These are phyloP conservation scores for Stephania yunnanensis DNA, from an alignment of 164 flowering plant genomes.

Conservation along the genomic window DNA sequence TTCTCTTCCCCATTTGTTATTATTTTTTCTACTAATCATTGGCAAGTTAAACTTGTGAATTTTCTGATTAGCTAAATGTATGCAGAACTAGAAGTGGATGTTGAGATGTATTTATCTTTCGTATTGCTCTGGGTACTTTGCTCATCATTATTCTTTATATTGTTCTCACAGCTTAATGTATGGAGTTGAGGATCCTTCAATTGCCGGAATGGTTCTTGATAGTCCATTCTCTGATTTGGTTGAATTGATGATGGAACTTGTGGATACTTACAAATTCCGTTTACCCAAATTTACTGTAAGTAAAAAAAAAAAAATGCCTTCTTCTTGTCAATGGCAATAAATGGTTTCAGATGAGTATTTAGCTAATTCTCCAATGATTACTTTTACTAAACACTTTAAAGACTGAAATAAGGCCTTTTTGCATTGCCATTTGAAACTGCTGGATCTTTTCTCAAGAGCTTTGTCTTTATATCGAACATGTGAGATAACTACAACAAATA, in stretches of 20 bases:
- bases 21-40: neutral
- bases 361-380: neutral
- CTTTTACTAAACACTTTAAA: neutral
- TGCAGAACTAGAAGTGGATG: neutral
- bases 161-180: slow-evolving; percentile 68
- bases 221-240: slow-evolving; percentile 96
- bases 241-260: slow-evolving; percentile 97
- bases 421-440: neutral
- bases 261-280: slow-evolving; percentile 80
- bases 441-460: neutral
- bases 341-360: neutral
- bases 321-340: no score
- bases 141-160: neutral
- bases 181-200: slow-evolving; percentile 98
- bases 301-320: neutral
- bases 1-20: neutral
- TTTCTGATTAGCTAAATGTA: neutral
- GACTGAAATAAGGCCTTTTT: neutral
- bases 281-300: slow-evolving; percentile 93
- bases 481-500: neutral
- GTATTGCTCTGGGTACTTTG: neutral
- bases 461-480: neutral
- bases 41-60: neutral
- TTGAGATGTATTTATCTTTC: no score
- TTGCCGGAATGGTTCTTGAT: slow-evolving; percentile 99